Conservation (phyloP, 2,329 filamentous ascomycete genomes). For the Zymoseptoria crescenta region DNA sequence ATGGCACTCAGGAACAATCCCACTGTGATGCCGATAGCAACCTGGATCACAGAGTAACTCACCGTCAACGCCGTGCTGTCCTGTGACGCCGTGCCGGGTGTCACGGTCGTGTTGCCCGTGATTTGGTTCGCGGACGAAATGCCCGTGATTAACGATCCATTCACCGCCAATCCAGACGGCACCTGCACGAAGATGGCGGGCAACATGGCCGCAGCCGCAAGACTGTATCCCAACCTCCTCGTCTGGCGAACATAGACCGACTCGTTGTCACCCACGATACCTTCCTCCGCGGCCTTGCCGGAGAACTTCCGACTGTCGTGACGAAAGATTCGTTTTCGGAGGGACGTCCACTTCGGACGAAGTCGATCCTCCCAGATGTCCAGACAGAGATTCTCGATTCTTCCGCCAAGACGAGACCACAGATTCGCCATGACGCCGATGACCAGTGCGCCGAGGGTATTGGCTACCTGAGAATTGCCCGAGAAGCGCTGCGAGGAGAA, state of each 20-base stretch:
- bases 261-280: constrained; percentile 19
- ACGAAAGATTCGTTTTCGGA: constrained; percentile 26
- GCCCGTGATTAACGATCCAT: constrained; percentile 49
- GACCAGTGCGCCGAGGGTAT: constrained; percentile 67
- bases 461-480: constrained; percentile 65
- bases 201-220: constrained; percentile 77
- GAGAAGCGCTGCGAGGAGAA: constrained; percentile 60
- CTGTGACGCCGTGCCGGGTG: constrained; percentile 20
- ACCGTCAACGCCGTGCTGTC: constrained; percentile 43
- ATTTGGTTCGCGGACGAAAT: constrained; percentile 52
- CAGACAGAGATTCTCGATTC: constrained; percentile 49
- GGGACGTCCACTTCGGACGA: constrained; percentile 30
- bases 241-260: constrained; percentile 28
- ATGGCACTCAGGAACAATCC: constrained; percentile 43
- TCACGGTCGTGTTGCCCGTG: constrained; percentile 29
- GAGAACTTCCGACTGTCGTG: constrained; percentile 12
- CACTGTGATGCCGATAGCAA: constrained; percentile 46
- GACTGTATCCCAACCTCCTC: constrained; percentile 57
- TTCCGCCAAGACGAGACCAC: constrained; percentile 61
- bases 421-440: constrained; percentile 72
- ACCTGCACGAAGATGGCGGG: constrained; percentile 74
- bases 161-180: constrained; percentile 52
- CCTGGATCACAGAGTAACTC: constrained; percentile 42
- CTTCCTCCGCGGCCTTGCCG: constrained; percentile 25
- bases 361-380: constrained; percentile 48